Evolutionary conservation across 768 basidiomycete genomes (phyloP), one percentile per base, ranked within the genome.

Genomic region (Ephemerocybe angulata): DNA sequence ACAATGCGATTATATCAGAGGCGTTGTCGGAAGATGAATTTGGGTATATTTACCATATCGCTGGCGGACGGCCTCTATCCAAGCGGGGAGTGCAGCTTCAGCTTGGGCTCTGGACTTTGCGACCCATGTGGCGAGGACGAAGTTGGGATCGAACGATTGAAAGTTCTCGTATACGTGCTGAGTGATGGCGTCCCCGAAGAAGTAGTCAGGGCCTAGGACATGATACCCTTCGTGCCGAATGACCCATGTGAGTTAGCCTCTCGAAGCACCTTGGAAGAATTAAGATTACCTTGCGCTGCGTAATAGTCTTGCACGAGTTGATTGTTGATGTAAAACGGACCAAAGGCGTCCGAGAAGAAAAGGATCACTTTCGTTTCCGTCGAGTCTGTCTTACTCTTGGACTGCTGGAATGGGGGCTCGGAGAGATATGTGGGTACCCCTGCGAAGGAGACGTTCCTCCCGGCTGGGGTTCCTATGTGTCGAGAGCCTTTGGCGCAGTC

Each of bases 281-380:
- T 19, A 41, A 68, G 1, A n/a, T n/a, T 53, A 86, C 86, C 85
- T 19, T 79, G 72, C 5, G 77, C 68, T 1, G 86, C 85, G 55
- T 81, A 84, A 59, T 79, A 86, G 62, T 88, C 85, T 63, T 85
- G 82, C 5, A 87, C 53, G 22, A 85, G 70, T 65, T 83, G 71
- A 47, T 76, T 79, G 64, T 86, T 86, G 57, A 78, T 53, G 61
- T 72, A 84, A 55, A 84, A 76, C 2, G 85, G 78, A 1, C 86
- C 78, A 58, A 71, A 85, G 1, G 86, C 75, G 58, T 87, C 85
- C 0, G 83, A 60, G 55, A 81, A 77, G 71, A 75, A 86, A 19
- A 87, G 64, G 13, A 87, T 66, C 52, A 87, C 70, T 50, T 76
- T 81, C 57, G 72, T 74, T 0, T 67, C 11, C 28, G 5, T 19